Evolutionary conservation across 2,329 filamentous ascomycete genomes (phyloP).

Genomic region (Fusarium ambrosium): DNA sequence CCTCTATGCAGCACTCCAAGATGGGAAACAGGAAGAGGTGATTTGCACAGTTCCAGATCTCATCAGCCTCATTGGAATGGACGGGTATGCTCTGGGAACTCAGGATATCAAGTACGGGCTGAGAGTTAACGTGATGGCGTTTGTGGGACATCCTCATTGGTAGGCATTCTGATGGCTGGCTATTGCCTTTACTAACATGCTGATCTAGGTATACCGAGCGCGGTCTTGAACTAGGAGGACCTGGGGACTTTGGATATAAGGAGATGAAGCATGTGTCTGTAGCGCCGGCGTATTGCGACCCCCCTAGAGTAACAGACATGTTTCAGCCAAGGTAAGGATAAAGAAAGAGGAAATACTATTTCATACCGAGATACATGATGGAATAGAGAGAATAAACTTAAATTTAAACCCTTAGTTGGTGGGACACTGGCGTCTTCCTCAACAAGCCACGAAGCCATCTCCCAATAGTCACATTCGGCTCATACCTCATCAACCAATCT

Average conservation of each 20-base stretch:
- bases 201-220: neutral
- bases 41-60: slow-evolving; percentile 4
- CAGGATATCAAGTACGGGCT: neutral
- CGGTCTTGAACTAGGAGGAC: neutral
- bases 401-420: neutral
- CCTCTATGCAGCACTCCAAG: neutral
- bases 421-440: neutral
- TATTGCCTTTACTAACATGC: neutral
- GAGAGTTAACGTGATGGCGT: slow-evolving; percentile 3
- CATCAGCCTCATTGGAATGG: slow-evolving; percentile 2
- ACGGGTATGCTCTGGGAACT: neutral
- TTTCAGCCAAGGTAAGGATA: neutral
- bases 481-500: neutral
- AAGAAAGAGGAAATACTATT: neutral
- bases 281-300: neutral
- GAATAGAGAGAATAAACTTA: neutral
- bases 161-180: neutral
- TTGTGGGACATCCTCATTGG: slow-evolving; percentile 1
- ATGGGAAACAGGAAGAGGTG: neutral
- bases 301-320: neutral
- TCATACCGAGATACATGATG: neutral
- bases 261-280: neutral
- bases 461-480: neutral
- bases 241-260: neutral
- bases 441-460: neutral